A percentile compares a stretch with the other conserved stretches of the same genome.
phyloP scores from a whole-genome alignment of 2,329 filamentous ascomycete genomes.

The Cercospora nicotianae region DNA sequence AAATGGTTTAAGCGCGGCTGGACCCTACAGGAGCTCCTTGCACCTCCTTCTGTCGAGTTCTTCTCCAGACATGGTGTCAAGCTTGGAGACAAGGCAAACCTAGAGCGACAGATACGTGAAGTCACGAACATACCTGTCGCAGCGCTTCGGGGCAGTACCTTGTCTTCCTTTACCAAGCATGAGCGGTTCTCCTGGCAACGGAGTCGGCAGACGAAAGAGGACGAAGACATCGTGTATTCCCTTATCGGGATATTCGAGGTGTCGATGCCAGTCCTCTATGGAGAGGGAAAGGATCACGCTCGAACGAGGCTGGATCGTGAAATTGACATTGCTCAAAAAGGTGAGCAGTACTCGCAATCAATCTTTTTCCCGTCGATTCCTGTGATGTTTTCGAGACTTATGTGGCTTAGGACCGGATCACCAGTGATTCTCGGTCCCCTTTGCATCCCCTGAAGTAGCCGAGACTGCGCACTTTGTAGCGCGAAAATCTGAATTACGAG shows the following conservation, averaged over 20 bases:
- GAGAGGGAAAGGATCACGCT: not conserved
- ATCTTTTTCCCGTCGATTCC: no score
- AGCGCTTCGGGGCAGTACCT: not conserved
- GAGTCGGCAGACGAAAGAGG: not conserved
- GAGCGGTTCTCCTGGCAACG: not conserved
- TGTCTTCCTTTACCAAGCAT: not conserved
- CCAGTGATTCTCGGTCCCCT: not conserved
- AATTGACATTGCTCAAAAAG: not conserved
- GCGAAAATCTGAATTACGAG: not conserved
- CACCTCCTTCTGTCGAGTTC: not conserved
- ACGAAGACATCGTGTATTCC: not conserved
- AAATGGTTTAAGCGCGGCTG: no score
- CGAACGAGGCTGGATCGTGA: not conserved
- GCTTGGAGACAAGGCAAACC: not conserved
- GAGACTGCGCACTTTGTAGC: not conserved
- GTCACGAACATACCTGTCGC: not conserved
- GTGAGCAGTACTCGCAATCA: not conserved
- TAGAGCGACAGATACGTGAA: not conserved
- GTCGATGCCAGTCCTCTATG: not conserved
- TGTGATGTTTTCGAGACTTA: no score
- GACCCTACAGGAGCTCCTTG: conserved; percentile 10
- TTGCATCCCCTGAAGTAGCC: not conserved
- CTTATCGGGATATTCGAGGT: not conserved
- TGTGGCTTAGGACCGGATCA: not conserved
- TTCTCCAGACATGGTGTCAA: not conserved